Conservation (phyloP, 1,284 basidiomycete genomes). For the Cerrena zonata region DNA sequence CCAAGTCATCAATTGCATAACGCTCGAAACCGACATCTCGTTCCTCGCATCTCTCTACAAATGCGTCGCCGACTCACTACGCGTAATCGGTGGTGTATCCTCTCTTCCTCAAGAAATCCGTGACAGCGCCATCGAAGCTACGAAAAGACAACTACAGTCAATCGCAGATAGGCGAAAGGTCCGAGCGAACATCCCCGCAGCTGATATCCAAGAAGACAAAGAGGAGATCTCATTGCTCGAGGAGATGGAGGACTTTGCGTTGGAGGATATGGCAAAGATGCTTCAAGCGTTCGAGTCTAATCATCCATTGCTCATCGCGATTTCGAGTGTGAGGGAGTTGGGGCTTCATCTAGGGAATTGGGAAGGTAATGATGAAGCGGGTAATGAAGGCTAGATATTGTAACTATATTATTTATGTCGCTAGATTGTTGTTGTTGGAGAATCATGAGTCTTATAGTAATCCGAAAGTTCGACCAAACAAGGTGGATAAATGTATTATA, state of each 20-base stretch:
- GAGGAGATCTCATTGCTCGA: slow-evolving; percentile 67
- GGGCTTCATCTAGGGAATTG: slow-evolving; percentile 47
- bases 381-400: slow-evolving; percentile 10
- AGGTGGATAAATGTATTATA: no score
- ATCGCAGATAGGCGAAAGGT: slow-evolving; percentile 62
- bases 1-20: slow-evolving; percentile 62
- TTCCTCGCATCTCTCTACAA: slow-evolving; percentile 76
- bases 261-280: slow-evolving; percentile 69
- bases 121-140: slow-evolving; percentile 54
- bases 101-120: slow-evolving; percentile 49
- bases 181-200: slow-evolving; percentile 37
- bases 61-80: slow-evolving; percentile 63
- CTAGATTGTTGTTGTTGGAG: no score
- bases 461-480: no score
- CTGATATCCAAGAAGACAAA: slow-evolving; percentile 47
- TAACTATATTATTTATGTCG: no score
- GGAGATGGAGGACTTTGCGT: slow-evolving; percentile 68
- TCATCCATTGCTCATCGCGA: slow-evolving; percentile 60
- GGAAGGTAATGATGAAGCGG: slow-evolving; percentile 36
- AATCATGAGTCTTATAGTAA: no score
- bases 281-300: slow-evolving; percentile 47
- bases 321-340: slow-evolving; percentile 64
- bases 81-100: slow-evolving; percentile 52
- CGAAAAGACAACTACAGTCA: slow-evolving; percentile 59
- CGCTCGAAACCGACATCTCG: slow-evolving; percentile 62